Percentiles rank a stretch among this genome's conserved stretches.
phyloP scores from a whole-genome alignment of 2,329 filamentous ascomycete genomes.

The Aureobasidium sp. region DNA sequence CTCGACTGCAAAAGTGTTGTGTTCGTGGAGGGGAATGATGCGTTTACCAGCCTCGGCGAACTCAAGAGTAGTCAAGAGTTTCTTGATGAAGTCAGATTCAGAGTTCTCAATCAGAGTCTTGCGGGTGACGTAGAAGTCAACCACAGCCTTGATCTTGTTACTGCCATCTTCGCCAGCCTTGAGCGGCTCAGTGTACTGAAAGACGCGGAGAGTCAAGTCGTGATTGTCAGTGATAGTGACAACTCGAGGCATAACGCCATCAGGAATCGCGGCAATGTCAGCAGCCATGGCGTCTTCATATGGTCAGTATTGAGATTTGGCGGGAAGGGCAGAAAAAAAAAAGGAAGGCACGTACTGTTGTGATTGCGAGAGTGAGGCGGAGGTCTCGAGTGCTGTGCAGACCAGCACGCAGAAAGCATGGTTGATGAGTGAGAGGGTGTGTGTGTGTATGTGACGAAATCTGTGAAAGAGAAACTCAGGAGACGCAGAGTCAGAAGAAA shows the following conservation, averaged over 20 bases:
- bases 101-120: not conserved
- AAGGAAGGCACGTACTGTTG: not conserved
- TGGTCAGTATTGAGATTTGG: not conserved
- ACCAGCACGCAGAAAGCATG: not conserved
- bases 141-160: constrained; percentile 12
- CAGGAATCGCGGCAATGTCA: not conserved
- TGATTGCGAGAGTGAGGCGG: not conserved
- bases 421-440: not conserved
- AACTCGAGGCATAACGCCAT: not conserved
- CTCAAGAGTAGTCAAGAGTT: not conserved
- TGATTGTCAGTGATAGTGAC: constrained; percentile 15
- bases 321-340: not conserved
- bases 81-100: constrained; percentile 10
- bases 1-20: not conserved
- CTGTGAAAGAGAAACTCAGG: not conserved
- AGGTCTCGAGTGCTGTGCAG: not conserved
- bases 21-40: not conserved
- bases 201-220: constrained; percentile 19
- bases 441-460: not conserved
- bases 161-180: not conserved
- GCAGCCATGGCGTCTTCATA: not conserved
- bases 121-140: constrained; percentile 20
- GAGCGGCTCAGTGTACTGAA: constrained; percentile 10
- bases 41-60: constrained; percentile 6
- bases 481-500: not conserved